Evolutionary conservation across 495 filamentous ascomycete species (phyloP), one percentile per base, ranked within the genome.

Genomic region (Hypoxylon perforatum): DNA sequence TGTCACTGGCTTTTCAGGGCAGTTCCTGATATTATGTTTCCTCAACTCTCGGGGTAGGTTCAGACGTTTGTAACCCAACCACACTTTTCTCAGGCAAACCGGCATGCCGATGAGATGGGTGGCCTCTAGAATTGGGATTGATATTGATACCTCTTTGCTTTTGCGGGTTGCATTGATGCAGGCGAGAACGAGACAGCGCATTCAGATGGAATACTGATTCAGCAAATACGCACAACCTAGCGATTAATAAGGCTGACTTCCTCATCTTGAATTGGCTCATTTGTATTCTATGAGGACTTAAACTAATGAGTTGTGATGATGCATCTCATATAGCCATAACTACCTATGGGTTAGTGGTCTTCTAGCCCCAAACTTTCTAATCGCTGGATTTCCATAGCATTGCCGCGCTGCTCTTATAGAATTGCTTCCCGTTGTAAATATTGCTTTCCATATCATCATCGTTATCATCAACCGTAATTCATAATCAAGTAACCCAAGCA

Each of bases 131-230:
- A 69, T 61, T 69, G 57, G 66, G 66, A 61, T 57, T 69, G 66
- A 64, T 69, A 69, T 57, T 69, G 66, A 64, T 69, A 69, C 66
- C 66, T 69, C 59, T 52, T 47, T 69, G 61, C 61, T 69, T 61
- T 61, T 28, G 36, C 44, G 45, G 55, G 45, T 45, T 57, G 52
- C 49, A 53, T 7, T 28, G 25, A 7, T 28, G 25, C 7, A 28
- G 25, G 25, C 25, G 25, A 28, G 7, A 28, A 28, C 25, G 25
- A 7, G 25, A 28, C 18, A 22, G 44, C 41, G 50, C 52, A 39
- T 45, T 41, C 4, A 47, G 9, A 21, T 33, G 23, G n/a, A 35
- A 50, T 35, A 22, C 18, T 28, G 7, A 45, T 60, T 65, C 18
- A 38, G 23, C n/a, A 5, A 28, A 28, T 7, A 28, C 7, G 25